phyloP scores from a whole-genome alignment of 2,329 filamentous ascomycete species.

The Mycocentrospora acerina region DNA sequence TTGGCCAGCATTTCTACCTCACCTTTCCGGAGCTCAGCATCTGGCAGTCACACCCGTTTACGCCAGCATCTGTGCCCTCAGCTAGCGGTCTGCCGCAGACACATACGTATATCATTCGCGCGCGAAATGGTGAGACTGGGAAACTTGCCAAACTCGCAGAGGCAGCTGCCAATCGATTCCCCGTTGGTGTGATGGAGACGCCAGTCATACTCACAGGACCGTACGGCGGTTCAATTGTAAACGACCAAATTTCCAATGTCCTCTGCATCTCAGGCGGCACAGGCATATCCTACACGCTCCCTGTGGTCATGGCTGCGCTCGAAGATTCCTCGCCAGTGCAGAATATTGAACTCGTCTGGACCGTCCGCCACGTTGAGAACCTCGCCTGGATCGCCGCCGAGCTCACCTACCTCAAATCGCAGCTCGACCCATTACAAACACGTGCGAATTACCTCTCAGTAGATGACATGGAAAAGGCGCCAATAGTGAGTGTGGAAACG shows the following conservation, averaged over 20 bases:
- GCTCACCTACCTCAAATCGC: conserved; percentile 16
- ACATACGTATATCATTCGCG: conserved; percentile 34
- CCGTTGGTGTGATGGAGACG: conserved; percentile 3
- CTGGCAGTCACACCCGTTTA: conserved; percentile 72
- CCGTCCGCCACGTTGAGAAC: conserved; percentile 23
- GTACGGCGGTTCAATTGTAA: conserved; percentile 21
- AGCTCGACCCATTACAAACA: conserved; percentile 4
- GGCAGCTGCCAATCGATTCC: conserved; percentile 7
- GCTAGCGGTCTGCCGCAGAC: conserved; percentile 4
- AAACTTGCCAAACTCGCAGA: conserved; percentile 24
- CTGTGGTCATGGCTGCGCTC: conserved; percentile 21
- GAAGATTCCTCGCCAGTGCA: conserved; percentile 3
- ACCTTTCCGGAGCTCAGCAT: conserved; percentile 66
- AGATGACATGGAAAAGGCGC: not conserved
- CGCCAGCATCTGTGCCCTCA: conserved; percentile 27
- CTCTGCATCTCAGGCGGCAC: conserved; percentile 34
- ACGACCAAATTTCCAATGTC: conserved; percentile 18
- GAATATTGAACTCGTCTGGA: conserved; percentile 26
- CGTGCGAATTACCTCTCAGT: not conserved
- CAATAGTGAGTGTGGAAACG: not conserved
- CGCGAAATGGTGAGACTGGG: conserved; percentile 29
- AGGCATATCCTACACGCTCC: conserved; percentile 31
- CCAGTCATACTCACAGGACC: conserved; percentile 28
- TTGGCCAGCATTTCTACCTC: conserved; percentile 71
- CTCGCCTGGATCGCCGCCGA: conserved; percentile 23